A percentile compares a stretch with the other conserved stretches of the same genome.
Evolutionary conservation across 192 early-diverging fungal species (phyloP).

Genomic region (Helicostylum pulchrum): DNA sequence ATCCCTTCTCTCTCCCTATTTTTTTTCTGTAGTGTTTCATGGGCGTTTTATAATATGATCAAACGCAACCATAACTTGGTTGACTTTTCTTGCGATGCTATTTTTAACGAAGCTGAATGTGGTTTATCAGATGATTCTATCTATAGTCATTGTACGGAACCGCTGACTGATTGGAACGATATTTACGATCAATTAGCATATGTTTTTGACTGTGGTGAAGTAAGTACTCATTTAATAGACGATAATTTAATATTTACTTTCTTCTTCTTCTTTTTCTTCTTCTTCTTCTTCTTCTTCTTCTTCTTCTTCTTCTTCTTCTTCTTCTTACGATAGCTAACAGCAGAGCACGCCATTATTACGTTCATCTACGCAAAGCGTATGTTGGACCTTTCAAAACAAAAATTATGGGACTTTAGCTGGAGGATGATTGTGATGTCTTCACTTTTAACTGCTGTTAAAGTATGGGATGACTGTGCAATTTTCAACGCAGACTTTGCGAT

Average conservation of each 20-base stretch:
- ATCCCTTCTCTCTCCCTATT: too few species aligned
- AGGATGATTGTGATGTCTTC: slow-evolving; percentile 53
- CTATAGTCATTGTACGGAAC: not conserved
- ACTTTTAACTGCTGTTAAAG: slow-evolving; percentile 74
- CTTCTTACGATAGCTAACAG: slow-evolving; percentile 17
- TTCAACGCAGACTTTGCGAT: slow-evolving; percentile 80
- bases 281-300: slow-evolving; percentile 5
- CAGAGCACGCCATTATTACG: slow-evolving; percentile 36
- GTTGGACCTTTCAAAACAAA: slow-evolving; percentile 55
- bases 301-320: slow-evolving; percentile 3
- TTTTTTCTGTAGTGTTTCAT: slow-evolving; percentile 11
- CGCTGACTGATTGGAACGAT: slow-evolving; percentile 28
- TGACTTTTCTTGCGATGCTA: slow-evolving; percentile 11
- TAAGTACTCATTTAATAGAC: slow-evolving; percentile 4
- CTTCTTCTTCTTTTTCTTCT: slow-evolving; percentile 1
- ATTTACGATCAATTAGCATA: slow-evolving; percentile 32
- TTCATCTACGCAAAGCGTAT: slow-evolving; percentile 68
- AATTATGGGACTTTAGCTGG: slow-evolving; percentile 55
- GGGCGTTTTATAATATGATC: slow-evolving; percentile 14
- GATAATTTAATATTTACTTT: not conserved
- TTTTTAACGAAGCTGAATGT: slow-evolving; percentile 2
- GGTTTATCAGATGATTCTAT: not conserved
- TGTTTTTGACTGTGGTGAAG: slow-evolving; percentile 32
- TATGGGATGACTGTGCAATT: slow-evolving; percentile 86
- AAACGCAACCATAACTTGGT: not conserved